Base-by-base conservation (phyloP, 1,284 basidiomycete species). In the Wolfiporia cocos region DNA sequence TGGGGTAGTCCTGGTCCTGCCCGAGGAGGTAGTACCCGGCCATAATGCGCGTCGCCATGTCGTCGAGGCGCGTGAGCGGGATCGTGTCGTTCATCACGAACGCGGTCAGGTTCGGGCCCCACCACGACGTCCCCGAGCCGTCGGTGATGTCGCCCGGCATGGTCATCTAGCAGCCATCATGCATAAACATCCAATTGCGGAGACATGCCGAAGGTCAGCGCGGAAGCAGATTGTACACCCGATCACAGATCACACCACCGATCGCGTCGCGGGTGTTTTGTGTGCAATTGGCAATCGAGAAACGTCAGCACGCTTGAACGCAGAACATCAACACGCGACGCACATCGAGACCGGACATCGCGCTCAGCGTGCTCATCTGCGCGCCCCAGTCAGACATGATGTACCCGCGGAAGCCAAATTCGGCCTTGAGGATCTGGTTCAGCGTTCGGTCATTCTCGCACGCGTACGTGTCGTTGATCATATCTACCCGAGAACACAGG, bases 371-470 rank as follows among this genome's bases (percentile, higher is more conserved):
- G 0, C 76, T 76, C 47, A 63, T 61, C 34, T 68, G 70, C 1
- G 77, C 82, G 30, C 58, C 56, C 86, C 86, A 90, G 61, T 89
- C 86, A 2, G 74, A 76, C 74, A 78, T 73, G 41, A 81, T 68
- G 54, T 69, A 86, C 20, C 89, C 89, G 60, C 83, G 81, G 73
- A 90, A 92, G 3, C 81, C 84, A 42, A 79, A 76, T 63, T 92
- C 86, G 21, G 70, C 67, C 66, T 93, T 93, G 47, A 93, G 68
- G 29, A 92, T 70, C 42, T 79, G 73, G 64, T 91, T 92, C 58
- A 91, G 63, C 29, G 80, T 71, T 51, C 81, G 74, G 54, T 81
- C 71, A 56, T 88, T 90, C 59, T 89, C 79, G 61, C 88, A 92
- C 1, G 87, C 81, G 46, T 81, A 86, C 0, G 84, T 87, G 24